Percentiles rank a stretch among this genome's conserved stretches.
Conservation (phyloP, 768 basidiomycete genomes). For the Trametes gibbosa region DNA sequence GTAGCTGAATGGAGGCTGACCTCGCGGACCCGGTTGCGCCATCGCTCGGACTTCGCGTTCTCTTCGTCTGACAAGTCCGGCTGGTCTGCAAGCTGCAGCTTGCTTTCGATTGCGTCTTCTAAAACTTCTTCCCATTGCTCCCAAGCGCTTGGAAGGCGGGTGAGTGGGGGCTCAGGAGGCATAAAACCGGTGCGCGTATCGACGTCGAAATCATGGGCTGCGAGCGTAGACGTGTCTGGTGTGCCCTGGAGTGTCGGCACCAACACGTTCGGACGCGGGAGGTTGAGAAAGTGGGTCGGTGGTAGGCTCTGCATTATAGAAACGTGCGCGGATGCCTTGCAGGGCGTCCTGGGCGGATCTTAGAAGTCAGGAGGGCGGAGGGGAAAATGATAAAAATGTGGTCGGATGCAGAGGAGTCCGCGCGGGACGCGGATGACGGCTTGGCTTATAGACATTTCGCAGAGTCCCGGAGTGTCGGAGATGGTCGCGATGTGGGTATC, state of each 20-base stretch:
- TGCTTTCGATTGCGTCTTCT: constrained; percentile 44
- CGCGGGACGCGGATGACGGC: background rate
- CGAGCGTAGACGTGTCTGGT: constrained; percentile 36
- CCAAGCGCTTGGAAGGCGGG: constrained; percentile 60
- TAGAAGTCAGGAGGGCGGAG: background rate
- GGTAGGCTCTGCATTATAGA: constrained; percentile 19
- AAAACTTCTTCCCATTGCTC: constrained; percentile 70
- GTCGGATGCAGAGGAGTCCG: background rate
- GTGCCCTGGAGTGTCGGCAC: constrained; percentile 27
- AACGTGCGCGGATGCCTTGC: background rate
- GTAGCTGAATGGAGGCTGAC: constrained; percentile 27
- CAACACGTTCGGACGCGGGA: constrained; percentile 33
- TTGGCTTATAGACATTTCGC: background rate
- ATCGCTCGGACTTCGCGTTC: constrained; percentile 34
- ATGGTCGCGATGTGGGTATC: constrained; percentile 16
- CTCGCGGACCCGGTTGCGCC: constrained; percentile 41
- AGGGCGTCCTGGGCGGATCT: background rate
- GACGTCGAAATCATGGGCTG: constrained; percentile 70
- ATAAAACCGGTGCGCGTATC: constrained; percentile 90
- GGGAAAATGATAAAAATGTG: background rate
- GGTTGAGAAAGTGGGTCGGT: constrained; percentile 34
- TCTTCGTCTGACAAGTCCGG: constrained; percentile 30
- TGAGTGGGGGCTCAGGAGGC: constrained; percentile 71
- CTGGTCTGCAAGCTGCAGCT: constrained; percentile 53
- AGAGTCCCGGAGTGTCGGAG: constrained; percentile 9